These are phyloP conservation scores for Porphyridium purpureum DNA, from an alignment of 23 red algal species.

Conservation along the genomic window DNA sequence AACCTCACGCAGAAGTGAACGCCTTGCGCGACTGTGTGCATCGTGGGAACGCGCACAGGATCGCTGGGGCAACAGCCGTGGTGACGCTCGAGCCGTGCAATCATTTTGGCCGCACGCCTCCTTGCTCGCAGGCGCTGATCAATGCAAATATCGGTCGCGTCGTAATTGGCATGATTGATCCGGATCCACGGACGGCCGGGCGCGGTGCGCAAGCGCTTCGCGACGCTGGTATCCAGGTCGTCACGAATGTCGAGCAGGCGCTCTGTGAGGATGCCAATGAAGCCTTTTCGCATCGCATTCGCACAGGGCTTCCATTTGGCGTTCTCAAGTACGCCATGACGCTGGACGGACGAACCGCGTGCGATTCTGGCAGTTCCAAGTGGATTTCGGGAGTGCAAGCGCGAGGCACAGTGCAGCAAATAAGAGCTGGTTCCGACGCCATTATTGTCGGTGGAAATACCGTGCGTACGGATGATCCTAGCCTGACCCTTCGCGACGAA, in stretches of 20 bases:
- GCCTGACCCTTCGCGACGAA: constrained; percentile 52
- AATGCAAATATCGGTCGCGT: constrained; percentile 34
- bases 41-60: neutral
- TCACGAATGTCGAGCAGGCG: constrained; percentile 17
- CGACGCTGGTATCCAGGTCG: constrained; percentile 33
- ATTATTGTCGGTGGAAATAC: constrained; percentile 78
- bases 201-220: constrained; percentile 28
- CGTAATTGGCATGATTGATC: constrained; percentile 66
- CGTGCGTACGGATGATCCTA: constrained; percentile 52
- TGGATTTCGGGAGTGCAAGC: constrained; percentile 54
- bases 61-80: constrained; percentile 30
- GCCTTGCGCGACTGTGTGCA: constrained; percentile 30
- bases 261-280: constrained; percentile 32
- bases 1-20: constrained; percentile 57
- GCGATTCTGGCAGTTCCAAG: constrained; percentile 34
- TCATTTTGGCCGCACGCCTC: constrained; percentile 74
- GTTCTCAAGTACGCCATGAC: constrained; percentile 94
- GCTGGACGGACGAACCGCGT: constrained; percentile 78
- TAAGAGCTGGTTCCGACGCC: constrained; percentile 54
- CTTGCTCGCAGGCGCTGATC: constrained; percentile 55
- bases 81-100: constrained; percentile 91
- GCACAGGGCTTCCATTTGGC: constrained; percentile 19
- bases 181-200: constrained; percentile 56
- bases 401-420: constrained; percentile 29
- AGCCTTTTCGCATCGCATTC: constrained; percentile 33